Evolutionary conservation across 2,329 filamentous ascomycete species (phyloP).

Genomic region (Exserohilum turcica): DNA sequence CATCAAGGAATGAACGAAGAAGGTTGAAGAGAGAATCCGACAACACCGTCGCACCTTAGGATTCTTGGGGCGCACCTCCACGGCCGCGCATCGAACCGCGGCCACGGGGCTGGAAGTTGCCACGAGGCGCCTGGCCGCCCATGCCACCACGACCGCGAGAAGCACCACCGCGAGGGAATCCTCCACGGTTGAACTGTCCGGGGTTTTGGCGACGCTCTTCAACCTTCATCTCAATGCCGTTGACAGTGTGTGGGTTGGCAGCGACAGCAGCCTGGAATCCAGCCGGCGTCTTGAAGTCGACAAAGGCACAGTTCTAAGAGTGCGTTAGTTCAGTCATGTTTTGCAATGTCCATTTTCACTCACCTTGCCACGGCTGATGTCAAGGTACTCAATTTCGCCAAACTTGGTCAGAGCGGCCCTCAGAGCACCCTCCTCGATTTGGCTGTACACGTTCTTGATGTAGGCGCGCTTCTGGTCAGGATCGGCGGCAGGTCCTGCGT

Average conservation of each 20-base stretch:
- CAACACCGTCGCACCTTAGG: conserved; percentile 26
- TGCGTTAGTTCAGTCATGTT: conserved; percentile 20
- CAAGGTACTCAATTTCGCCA: conserved; percentile 67
- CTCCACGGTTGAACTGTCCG: conserved; percentile 40
- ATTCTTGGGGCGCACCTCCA: conserved; percentile 40
- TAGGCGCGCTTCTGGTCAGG: conserved; percentile 83
- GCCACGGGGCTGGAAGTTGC: conserved; percentile 71
- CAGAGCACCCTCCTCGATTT: conserved; percentile 76
- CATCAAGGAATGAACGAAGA: conserved; percentile 19
- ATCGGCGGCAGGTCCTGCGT: conserved; percentile 65
- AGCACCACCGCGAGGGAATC: conserved; percentile 49
- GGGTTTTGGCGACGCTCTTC: conserved; percentile 78
- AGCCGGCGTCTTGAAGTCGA: conserved; percentile 83
- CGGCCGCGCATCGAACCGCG: conserved; percentile 62
- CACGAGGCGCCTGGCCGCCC: conserved; percentile 63
- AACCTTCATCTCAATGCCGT: conserved; percentile 80
- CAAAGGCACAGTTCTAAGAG: conserved; percentile 88
- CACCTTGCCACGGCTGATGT: conserved; percentile 77
- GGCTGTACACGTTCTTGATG: conserved; percentile 93
- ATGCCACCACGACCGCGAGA: conserved; percentile 66
- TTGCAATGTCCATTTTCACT: conserved; percentile 24
- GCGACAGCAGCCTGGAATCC: conserved; percentile 82
- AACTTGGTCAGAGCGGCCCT: conserved; percentile 72
- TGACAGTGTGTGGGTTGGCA: conserved; percentile 84
- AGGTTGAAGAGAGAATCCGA: conserved; percentile 9